Conservation (phyloP, 2,329 filamentous ascomycete species). For the Fusarium aywerte region DNA sequence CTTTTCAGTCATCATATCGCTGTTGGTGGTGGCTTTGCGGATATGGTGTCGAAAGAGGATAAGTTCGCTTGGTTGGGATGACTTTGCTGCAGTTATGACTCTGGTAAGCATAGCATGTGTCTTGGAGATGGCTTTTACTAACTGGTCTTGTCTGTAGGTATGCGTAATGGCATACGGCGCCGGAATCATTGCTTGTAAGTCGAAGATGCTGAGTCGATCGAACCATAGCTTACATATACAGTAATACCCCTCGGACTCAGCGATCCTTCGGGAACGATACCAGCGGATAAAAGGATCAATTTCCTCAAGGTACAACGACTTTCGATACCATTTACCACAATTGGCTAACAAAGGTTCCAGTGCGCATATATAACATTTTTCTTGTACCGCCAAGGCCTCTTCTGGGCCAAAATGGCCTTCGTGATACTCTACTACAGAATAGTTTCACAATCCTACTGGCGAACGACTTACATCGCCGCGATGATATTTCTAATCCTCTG, state of each 20-base stretch:
- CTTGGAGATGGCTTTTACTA: neutral
- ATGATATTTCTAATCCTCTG: constrained; percentile 18
- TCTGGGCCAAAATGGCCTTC: constrained; percentile 29
- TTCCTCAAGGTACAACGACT: constrained; percentile 9
- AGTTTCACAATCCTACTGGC: constrained; percentile 18
- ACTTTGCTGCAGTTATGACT: constrained; percentile 18
- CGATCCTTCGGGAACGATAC: constrained; percentile 7
- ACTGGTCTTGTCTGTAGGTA: neutral
- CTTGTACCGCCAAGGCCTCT: constrained; percentile 14
- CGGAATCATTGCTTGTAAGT: constrained; percentile 20
- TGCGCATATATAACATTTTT: constrained; percentile 22
- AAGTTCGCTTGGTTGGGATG: constrained; percentile 13
- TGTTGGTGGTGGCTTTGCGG: constrained; percentile 19
- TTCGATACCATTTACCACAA: accelerated
- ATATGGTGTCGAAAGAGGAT: constrained; percentile 18
- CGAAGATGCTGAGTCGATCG: neutral
- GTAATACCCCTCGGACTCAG: constrained; percentile 31
- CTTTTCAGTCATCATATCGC: neutral
- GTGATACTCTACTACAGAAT: constrained; percentile 35
- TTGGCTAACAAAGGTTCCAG: neutral
- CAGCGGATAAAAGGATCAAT: neutral
- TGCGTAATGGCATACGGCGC: constrained; percentile 15
- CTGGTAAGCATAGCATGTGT: neutral
- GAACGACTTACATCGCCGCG: neutral
- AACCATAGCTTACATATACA: constrained; percentile 1